A percentile compares a stretch with the other conserved stretches of the same genome.
Conservation (phyloP, 345 rosid genomes). For the Heritiera littoralis region DNA sequence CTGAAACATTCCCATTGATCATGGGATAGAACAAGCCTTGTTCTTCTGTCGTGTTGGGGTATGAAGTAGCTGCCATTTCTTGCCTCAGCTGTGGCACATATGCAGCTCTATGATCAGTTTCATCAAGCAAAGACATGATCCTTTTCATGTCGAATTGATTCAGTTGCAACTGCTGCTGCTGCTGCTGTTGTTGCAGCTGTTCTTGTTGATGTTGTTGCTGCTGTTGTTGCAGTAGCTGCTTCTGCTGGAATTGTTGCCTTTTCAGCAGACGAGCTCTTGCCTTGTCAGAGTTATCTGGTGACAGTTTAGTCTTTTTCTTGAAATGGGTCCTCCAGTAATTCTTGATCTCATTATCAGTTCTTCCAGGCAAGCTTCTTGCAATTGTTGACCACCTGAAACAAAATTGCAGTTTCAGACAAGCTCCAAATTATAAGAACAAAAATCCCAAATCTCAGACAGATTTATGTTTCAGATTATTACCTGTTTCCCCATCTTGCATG, state of each 20-base stretch:
- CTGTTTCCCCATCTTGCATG: constrained; percentile 97
- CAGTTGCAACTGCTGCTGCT: constrained; percentile 48
- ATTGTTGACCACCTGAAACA: constrained; percentile 85
- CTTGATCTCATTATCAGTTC: constrained; percentile 92
- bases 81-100: constrained; percentile 50
- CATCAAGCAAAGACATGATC: constrained; percentile 59
- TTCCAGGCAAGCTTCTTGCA: constrained; percentile 89
- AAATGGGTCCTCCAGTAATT: constrained; percentile 96
- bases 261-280: constrained; percentile 55
- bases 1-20: constrained; percentile 33
- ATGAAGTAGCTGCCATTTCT: constrained; percentile 28
- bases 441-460: background rate
- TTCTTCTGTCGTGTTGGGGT: constrained; percentile 36
- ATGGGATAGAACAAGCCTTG: constrained; percentile 27
- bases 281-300: constrained; percentile 49
- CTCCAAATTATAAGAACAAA: background rate
- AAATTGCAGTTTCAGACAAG: constrained; percentile 20
- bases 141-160: constrained; percentile 62
- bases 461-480: constrained; percentile 33
- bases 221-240: constrained; percentile 44
- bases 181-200: constrained; percentile 39
- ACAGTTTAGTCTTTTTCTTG: constrained; percentile 69
- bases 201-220: constrained; percentile 30
- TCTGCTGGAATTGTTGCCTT: constrained; percentile 75
- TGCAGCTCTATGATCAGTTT: constrained; percentile 36